Base-by-base conservation (phyloP, 2,329 filamentous ascomycete species). In the Anthostomella pinea region DNA sequence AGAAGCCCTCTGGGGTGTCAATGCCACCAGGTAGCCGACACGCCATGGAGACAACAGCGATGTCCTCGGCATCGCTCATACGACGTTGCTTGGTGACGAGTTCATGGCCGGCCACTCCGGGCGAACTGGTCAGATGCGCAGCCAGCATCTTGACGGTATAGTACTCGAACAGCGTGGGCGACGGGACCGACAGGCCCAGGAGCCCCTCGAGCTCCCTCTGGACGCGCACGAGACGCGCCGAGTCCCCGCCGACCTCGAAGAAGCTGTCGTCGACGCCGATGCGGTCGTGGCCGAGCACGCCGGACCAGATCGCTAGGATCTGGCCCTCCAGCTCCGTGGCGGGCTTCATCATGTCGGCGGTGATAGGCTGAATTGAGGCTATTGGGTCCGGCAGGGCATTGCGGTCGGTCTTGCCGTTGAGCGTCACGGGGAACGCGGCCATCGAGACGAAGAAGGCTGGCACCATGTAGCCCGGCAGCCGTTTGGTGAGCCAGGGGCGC, bases 21-120 rank as follows among this genome's bases (percentile, higher is more conserved):
- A 56, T 45, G 5, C 30, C 49, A n/a, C 61, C 61, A 6, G 63
- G 59, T 18, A 65, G 55, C 11, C 62, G 53, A 34, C 60, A 65
- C 32, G 54, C 58, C 50, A 57, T 57, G 14, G 50, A 51, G 5
- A 60, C 30, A n/a, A 60, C 48, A 15, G 57, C 57, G 13, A 62
- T 58, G 27, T 46, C 39, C 30, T 45, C 46, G 16, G 37, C 20
- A 16, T 18, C 13, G 21, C 20, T 35, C 20, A 20, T n/a, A 18
- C 24, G n/a, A 18, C n/a, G 8, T 24, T 19, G 19, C 26, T 18
- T 28, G 17, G 20, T 10, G 27, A 15, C 13, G 30, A 23, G 24
- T 26, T 25, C 31, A 8, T 20, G 21, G 20, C 11, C n/a, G 17
- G 14, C 15, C 6, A n/a, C 23, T 10, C 27, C 30, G 17, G 21